Evolutionary conservation across 2,329 filamentous ascomycete species (phyloP).

Genomic region (Sporothrix pallida): DNA sequence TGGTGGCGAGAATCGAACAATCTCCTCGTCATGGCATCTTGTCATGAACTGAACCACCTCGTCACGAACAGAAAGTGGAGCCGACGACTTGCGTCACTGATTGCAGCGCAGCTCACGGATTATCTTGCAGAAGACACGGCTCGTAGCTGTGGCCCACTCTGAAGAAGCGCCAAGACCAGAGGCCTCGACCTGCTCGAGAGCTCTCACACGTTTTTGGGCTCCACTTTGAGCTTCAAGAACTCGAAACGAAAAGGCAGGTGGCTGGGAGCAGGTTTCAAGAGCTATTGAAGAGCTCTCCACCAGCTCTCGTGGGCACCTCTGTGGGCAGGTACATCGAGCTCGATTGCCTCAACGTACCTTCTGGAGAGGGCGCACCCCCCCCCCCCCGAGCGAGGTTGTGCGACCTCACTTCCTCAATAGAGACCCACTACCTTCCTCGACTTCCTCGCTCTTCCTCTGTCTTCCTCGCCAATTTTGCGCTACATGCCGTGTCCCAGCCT

Average conservation of each 20-base stretch:
- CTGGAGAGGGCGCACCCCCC: neutral
- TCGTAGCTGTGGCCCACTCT: too few species aligned
- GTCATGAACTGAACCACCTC: too few species aligned
- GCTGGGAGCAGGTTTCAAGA: neutral
- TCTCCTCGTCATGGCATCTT: too few species aligned
- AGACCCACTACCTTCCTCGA: neutral
- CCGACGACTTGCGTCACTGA: too few species aligned
- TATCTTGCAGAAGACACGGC: too few species aligned
- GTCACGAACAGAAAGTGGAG: too few species aligned
- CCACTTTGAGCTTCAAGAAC: neutral
- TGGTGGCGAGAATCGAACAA: too few species aligned
- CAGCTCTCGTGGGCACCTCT: neutral
- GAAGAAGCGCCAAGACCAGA: neutral
- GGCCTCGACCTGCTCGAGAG: neutral
- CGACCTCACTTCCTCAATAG: neutral
- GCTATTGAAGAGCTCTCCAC: too few species aligned
- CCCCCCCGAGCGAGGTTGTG: neutral
- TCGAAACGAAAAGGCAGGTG: neutral
- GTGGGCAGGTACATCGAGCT: slow-evolving; percentile 4
- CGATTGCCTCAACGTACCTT: neutral
- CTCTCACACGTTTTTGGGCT: too few species aligned
- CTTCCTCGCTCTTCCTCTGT: neutral
- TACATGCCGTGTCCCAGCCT: neutral
- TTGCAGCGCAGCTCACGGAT: too few species aligned
- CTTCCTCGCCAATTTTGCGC: neutral